Percentiles rank a stretch among this genome's conserved stretches.
Conservation (phyloP, 306 rosid species). For the Clitoria ternatea region DNA sequence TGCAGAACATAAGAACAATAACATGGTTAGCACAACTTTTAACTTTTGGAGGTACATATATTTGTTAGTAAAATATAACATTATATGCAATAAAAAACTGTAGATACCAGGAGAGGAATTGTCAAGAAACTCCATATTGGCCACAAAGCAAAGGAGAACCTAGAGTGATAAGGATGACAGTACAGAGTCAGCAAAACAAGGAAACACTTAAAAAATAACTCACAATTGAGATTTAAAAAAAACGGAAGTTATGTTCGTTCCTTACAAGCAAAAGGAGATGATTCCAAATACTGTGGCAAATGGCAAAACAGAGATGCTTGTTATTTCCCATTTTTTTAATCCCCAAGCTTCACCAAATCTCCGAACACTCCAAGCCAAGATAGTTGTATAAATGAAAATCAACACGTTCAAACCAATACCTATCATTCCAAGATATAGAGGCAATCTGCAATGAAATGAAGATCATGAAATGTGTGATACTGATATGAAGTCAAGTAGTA, state of each 20-base stretch:
- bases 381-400: constrained; percentile 74
- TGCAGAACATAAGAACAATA: constrained; percentile 47
- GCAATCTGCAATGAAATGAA: constrained; percentile 62
- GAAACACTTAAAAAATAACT: neutral
- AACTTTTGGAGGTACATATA: neutral
- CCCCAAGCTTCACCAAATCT: constrained; percentile 94
- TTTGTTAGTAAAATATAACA: neutral
- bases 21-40: constrained; percentile 24
- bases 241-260: neutral
- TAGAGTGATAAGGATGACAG: constrained; percentile 25
- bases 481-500: constrained; percentile 4
- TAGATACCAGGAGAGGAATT: constrained; percentile 84
- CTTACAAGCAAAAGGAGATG: constrained; percentile 91
- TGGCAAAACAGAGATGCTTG: constrained; percentile 74
- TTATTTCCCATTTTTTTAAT: constrained; percentile 78
- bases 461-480: constrained; percentile 19
- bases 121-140: constrained; percentile 94
- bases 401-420: constrained; percentile 65
- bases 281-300: constrained; percentile 69
- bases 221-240: constrained; percentile 10
- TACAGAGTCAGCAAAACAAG: constrained; percentile 27
- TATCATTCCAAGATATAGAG: constrained; percentile 85
- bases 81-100: neutral
- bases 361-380: constrained; percentile 67
- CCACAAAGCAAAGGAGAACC: constrained; percentile 92